These are phyloP conservation scores for Botryotinia narcissicola DNA, from an alignment of 2,329 filamentous ascomycete species.

Conservation along the genomic window DNA sequence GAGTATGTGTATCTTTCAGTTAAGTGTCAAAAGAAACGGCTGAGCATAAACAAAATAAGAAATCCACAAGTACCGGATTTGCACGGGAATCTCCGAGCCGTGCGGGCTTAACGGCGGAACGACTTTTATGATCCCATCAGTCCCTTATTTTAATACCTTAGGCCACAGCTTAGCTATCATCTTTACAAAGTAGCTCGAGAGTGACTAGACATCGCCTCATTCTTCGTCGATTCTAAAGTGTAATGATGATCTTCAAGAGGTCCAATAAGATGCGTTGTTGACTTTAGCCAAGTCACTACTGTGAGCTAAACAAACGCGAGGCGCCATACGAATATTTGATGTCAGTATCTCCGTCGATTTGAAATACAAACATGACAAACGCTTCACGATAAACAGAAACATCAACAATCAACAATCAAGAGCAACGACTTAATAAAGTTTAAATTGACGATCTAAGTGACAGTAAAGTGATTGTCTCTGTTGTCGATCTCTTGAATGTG, in stretches of 20 bases:
- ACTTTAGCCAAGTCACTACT: background rate
- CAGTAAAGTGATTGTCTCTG: background rate
- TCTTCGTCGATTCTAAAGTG: background rate
- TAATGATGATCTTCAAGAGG: background rate
- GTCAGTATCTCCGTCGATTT: background rate
- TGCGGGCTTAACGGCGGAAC: background rate
- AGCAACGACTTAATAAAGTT: background rate
- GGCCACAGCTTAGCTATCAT: background rate
- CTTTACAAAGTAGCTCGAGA: background rate
- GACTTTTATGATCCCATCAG: background rate
- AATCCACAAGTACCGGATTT: background rate
- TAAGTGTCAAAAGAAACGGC: background rate
- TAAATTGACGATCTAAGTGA: background rate
- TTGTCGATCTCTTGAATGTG: background rate
- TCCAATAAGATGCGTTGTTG: background rate
- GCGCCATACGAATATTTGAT: background rate
- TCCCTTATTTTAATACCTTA: background rate
- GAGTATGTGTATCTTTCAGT: background rate
- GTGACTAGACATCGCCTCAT: too few species aligned
- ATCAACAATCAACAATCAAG: background rate
- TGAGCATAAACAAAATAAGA: background rate
- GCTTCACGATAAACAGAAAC: background rate
- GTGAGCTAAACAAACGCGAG: background rate
- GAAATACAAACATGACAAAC: conserved; percentile 1
- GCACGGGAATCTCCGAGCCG: background rate